Evolutionary conservation across 1,139 yeast species (phyloP), one percentile per base, ranked within the genome.

Genomic region (Candida dubliniensis): DNA sequence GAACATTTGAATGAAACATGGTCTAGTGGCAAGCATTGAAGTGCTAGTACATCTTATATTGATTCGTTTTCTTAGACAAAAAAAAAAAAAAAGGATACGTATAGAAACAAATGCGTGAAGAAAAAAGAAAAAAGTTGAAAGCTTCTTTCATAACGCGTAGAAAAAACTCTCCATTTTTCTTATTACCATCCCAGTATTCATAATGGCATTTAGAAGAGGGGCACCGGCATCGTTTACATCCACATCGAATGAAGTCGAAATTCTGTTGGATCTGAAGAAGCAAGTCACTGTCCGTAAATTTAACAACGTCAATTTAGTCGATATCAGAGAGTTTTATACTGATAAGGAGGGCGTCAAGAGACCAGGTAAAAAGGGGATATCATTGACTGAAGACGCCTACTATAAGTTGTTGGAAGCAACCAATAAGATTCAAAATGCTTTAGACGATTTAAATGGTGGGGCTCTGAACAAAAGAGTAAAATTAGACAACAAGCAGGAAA

Each of bases 281-380:
- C 78, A 81, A 47, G 84, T 87, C 33, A 80, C 88, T 0, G 88
- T 89, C 24, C 75, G 89, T 44, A 77, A 77, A 54, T 89, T 81
- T 70, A 82, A 85, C 43, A 81, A 81, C 43, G 68, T 71, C 48
- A 79, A 76, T 40, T 66, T 88, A 52, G 79, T 90, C 11, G 96
- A 89, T 56, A 87, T 89, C 45, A 76, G 96, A 45, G 96, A 90
- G 61, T 88, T 72, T 66, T 89, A 87, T 64, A 64, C 74, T 46
- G 89, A 83, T 54, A 76, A 79, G 41, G 75, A 72, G 2, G 72
- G 79, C 9, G 84, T 79, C 47, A 70, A 79, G 65, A 73, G 71
- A 50, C 97, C 96, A 0, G 95, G 95, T 0, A 83, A 82, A 58
- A 89, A 89, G 70, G 96, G 96, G 1, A 87, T 89, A 25, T 81